Evolutionary conservation across 306 rosid genomes (phyloP).

Genomic region (Vigna unguiculata): DNA sequence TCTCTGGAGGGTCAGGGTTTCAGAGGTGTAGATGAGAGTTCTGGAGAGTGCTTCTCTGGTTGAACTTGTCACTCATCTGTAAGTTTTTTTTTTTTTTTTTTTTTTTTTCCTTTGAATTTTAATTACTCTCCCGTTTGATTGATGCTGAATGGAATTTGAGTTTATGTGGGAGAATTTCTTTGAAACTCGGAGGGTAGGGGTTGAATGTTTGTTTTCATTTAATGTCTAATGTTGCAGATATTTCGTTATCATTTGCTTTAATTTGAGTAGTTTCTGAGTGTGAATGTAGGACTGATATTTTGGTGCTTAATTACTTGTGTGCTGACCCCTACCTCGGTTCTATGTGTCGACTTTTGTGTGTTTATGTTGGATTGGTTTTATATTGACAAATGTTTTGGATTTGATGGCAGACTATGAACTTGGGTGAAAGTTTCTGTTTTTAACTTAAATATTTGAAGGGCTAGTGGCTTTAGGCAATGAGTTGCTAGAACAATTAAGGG

Average conservation of each 20-base stretch:
- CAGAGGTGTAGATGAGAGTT: conserved; percentile 49
- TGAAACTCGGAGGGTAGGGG: conserved; percentile 22
- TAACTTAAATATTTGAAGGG: conserved; percentile 19
- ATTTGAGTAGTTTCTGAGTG: conserved; percentile 34
- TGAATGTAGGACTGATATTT: conserved; percentile 10
- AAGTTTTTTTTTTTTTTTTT: conserved; percentile 35
- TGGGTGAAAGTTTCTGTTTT: conserved; percentile 32
- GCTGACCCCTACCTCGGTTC: conserved; percentile 11
- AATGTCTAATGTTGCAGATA: not conserved
- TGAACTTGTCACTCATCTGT: conserved; percentile 52
- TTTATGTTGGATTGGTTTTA: conserved; percentile 9
- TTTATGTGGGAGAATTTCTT: conserved; percentile 26
- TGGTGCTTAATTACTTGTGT: conserved; percentile 29
- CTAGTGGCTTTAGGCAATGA: conserved; percentile 16
- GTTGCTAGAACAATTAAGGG: conserved; percentile 6
- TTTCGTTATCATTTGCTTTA: conserved; percentile 6
- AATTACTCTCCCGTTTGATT: conserved; percentile 28
- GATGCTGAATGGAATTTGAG: conserved; percentile 36
- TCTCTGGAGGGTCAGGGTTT: conserved; percentile 52
- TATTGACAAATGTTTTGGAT: conserved; percentile 14
- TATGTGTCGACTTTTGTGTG: conserved; percentile 12
- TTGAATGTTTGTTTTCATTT: conserved; percentile 30
- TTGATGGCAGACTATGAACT: conserved; percentile 9
- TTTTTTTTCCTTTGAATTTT: not conserved
- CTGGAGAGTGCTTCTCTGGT: conserved; percentile 48